A percentile compares a stretch with the other conserved stretches of the same genome.
Evolutionary conservation across 768 basidiomycete genomes (phyloP).

Genomic region (Tricholoma matsutake): DNA sequence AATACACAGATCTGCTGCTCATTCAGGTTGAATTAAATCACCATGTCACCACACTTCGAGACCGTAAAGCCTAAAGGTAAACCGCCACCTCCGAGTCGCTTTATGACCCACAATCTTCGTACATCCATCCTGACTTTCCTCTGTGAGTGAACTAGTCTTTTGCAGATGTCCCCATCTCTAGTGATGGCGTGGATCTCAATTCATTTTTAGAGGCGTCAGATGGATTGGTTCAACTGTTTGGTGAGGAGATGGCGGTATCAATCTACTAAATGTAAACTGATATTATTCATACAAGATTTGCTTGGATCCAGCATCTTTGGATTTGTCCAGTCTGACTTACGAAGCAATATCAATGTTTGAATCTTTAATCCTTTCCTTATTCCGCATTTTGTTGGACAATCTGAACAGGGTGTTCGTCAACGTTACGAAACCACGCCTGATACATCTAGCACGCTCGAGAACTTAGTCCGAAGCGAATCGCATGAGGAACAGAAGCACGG

Average conservation of each 20-base stretch:
- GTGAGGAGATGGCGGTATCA: constrained; percentile 32
- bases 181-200: constrained; percentile 73
- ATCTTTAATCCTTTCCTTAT: constrained; percentile 20
- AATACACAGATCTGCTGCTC: too few species aligned
- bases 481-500: constrained; percentile 43
- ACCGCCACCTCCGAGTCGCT: too few species aligned
- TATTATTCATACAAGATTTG: constrained; percentile 43
- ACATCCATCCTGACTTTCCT: neutral
- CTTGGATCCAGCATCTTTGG: constrained; percentile 67
- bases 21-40: too few species aligned
- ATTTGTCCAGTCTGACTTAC: constrained; percentile 71
- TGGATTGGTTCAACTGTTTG: constrained; percentile 74
- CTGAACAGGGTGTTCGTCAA: constrained; percentile 58
- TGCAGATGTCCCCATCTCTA: constrained; percentile 75
- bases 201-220: constrained; percentile 87
- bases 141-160: constrained; percentile 58
- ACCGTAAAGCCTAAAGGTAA: too few species aligned
- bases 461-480: constrained; percentile 51
- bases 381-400: constrained; percentile 6
- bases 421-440: constrained; percentile 43
- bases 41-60: too few species aligned
- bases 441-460: constrained; percentile 55
- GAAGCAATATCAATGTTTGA: constrained; percentile 61
- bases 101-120: too few species aligned
- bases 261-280: constrained; percentile 7